Evolutionary conservation across 257 asterid species (phyloP), one percentile per base, ranked within the genome.

Genomic region (Thymus mandschuricus): DNA sequence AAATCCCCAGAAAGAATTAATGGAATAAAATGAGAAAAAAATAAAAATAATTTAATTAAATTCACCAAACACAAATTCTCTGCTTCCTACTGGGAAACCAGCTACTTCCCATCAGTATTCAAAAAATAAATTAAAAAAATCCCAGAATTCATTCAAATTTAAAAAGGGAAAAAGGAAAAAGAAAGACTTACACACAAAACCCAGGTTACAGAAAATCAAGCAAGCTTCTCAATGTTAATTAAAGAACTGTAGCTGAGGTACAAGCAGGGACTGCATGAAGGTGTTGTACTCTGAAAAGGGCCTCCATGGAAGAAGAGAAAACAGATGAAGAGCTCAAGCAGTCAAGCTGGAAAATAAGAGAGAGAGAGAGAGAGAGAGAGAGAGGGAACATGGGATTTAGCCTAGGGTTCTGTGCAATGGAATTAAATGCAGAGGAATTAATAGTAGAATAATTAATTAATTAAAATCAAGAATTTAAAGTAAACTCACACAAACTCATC

Each of bases 131-230:
- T 28, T 29, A 64, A 72, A 63, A 49, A 28, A 80, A 45, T 11
- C 2, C 7, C n/a, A 55, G 50, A 51, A 48, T 0, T 13, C 1
- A 21, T 21, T 21, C 21, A 21, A 21, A 21, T 21, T 21, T 48
- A 58, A 68, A 50, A 43, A 43, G 48, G 6, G 35, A 28, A 31
- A 11, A n/a, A 51, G 30, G 21, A 51, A 10, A 29, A 56, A 9
- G 2, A 28, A 41, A 12, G 59, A 72, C 82, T 77, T 77, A 78
- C 81, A 55, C 44, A 62, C 35, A 41, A 73, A 71, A 10, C 63
- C 66, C 60, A 44, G 60, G 34, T 33, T 12, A 66, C 71, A 65
- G 76, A 74, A n/a, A 6, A 43, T 43, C 48, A 43, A 43, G 10
- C 48, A 3, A 43, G 48, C 48, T 43, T 2, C 48, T 43, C 48